phyloP scores from a whole-genome alignment of 257 asterid species.

The Solanum paucissectum region DNA sequence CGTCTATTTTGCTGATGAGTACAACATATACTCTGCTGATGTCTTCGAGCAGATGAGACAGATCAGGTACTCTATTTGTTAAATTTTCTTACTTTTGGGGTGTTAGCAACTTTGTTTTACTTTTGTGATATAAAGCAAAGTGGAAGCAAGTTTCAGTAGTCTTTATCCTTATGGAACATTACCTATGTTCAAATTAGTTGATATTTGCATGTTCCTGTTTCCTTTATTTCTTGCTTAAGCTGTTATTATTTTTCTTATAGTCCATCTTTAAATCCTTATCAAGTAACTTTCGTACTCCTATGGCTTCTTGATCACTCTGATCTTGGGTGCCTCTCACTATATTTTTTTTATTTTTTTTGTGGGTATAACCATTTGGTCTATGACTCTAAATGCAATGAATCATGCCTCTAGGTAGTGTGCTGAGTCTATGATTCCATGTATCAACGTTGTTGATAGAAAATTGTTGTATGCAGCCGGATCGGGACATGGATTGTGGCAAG shows the following conservation, averaged over 20 bases:
- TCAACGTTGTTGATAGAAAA: neutral
- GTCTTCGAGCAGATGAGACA: constrained; percentile 64
- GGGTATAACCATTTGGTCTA: neutral
- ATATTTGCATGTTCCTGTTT: neutral
- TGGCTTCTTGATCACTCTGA: neutral
- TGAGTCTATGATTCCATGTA: neutral
- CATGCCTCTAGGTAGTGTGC: neutral
- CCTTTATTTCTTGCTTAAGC: neutral
- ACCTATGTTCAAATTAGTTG: neutral
- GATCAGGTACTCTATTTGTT: constrained; percentile 44
- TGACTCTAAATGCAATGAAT: neutral
- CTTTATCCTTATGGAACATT: neutral
- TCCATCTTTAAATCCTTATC: neutral
- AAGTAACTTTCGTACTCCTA: neutral
- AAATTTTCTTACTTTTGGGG: neutral
- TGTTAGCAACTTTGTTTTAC: neutral
- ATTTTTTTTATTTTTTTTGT: neutral
- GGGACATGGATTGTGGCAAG: constrained; percentile 66
- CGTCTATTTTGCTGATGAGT: constrained; percentile 61
- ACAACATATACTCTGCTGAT: constrained; percentile 35
- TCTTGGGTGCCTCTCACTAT: neutral
- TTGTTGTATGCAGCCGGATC: constrained; percentile 45
- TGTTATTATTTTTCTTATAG: neutral
- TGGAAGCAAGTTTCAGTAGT: neutral
- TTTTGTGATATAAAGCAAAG: neutral